phyloP scores from a whole-genome alignment of 1,139 yeast species.

The Saccharomyces hybrid region DNA sequence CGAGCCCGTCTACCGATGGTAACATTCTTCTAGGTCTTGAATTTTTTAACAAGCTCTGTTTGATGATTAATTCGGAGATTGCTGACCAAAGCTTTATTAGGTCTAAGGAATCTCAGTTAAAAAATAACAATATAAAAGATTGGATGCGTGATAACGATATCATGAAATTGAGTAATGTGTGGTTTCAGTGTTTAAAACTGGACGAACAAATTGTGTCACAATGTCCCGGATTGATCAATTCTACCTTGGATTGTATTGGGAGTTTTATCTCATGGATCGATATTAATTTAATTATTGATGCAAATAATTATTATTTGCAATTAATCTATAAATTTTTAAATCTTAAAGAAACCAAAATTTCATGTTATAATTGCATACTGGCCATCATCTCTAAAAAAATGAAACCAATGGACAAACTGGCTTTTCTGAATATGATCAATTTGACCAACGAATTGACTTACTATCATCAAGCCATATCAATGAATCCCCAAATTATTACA shows the following conservation, averaged over 20 bases:
- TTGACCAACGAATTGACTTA: conserved; percentile 40
- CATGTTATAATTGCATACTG: conserved; percentile 64
- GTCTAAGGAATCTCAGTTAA: conserved; percentile 51
- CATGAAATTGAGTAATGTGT: conserved; percentile 53
- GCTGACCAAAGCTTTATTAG: conserved; percentile 84
- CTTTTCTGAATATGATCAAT: conserved; percentile 62
- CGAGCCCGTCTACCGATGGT: conserved; percentile 8
- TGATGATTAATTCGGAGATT: conserved; percentile 79
- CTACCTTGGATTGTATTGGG: conserved; percentile 46
- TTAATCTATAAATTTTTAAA: conserved; percentile 54
- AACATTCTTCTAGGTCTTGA: conserved; percentile 48
- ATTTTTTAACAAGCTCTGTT: conserved; percentile 64
- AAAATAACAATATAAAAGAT: conserved; percentile 73
- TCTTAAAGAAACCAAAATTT: conserved; percentile 42
- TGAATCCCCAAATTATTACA: conserved; percentile 8
- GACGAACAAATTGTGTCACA: conserved; percentile 9
- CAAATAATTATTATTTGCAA: conserved; percentile 47
- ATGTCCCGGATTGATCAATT: neutral
- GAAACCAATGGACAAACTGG: conserved; percentile 80
- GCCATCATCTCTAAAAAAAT: conserved; percentile 88
- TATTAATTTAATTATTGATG: conserved; percentile 65
- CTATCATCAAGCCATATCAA: neutral
- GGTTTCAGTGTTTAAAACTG: conserved; percentile 42
- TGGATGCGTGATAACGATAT: conserved; percentile 71
- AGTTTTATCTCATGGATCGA: conserved; percentile 95